Conservation (phyloP, 2,329 filamentous ascomycete species). For the Stachybotrys chlorohalonatus region DNA sequence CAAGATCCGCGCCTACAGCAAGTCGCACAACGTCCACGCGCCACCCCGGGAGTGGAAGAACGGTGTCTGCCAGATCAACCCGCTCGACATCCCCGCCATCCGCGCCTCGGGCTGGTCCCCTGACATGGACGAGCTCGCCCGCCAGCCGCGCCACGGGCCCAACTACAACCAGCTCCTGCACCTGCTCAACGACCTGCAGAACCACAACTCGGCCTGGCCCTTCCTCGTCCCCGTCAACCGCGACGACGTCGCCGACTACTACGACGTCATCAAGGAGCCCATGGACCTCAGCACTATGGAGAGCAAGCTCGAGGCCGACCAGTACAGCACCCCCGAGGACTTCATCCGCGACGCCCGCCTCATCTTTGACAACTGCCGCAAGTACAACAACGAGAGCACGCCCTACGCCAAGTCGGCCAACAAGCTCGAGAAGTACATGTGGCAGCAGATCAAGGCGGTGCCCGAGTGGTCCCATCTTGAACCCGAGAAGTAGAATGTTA, state of each 20-base stretch:
- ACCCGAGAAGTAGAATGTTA: conserved; percentile 30
- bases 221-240: conserved; percentile 90
- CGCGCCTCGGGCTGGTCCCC: conserved; percentile 89
- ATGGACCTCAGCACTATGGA: conserved; percentile 98
- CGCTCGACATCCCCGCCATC: conserved; percentile 79
- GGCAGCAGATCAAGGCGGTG: conserved; percentile 81
- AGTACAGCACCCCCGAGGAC: conserved; percentile 85
- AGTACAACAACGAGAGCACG: conserved; percentile 93
- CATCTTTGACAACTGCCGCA: conserved; percentile 88
- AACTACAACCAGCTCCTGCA: conserved; percentile 93
- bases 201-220: conserved; percentile 87
- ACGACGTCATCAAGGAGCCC: conserved; percentile 94
- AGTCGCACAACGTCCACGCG: conserved; percentile 76
- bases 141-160: conserved; percentile 88
- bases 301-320: conserved; percentile 83
- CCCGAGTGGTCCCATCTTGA: conserved; percentile 78
- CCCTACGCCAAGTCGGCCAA: conserved; percentile 93
- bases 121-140: conserved; percentile 94
- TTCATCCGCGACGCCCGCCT: conserved; percentile 83
- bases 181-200: conserved; percentile 90
- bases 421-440: conserved; percentile 91
- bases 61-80: conserved; percentile 67
- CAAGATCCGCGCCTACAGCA: conserved; percentile 87
- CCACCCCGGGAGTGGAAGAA: conserved; percentile 83
- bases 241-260: conserved; percentile 97